phyloP scores from a whole-genome alignment of 169 alveolate species.

The Plasmodium knowlesi region DNA sequence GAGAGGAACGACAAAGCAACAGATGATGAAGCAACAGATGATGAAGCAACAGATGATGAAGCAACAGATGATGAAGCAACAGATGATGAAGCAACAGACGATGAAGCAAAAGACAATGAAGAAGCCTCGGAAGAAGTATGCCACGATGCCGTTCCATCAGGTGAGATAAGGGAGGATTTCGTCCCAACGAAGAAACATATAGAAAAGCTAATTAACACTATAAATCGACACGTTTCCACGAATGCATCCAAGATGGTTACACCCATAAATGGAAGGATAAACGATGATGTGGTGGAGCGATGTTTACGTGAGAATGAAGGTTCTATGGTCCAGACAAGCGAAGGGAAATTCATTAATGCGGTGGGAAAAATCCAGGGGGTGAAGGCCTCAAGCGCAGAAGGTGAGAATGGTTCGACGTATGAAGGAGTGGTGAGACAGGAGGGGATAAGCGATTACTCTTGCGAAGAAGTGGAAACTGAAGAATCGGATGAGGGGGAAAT shows the following conservation, averaged over 20 bases:
- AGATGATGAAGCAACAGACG: too few relatives aligned
- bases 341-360: not conserved
- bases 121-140: not conserved
- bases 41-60: too few relatives aligned
- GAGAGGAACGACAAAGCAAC: not conserved
- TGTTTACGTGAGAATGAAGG: not conserved
- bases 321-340: not conserved
- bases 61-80: too few relatives aligned
- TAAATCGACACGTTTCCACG: not conserved
- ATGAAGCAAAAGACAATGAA: not conserved
- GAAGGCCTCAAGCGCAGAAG: not conserved
- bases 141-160: not conserved
- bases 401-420: not conserved
- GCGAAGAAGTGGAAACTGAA: not conserved
- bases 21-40: conserved; percentile 4
- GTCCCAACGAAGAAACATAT: not conserved
- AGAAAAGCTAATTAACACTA: conserved; percentile 2
- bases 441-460: not conserved
- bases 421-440: not conserved
- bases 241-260: conserved; percentile 2
- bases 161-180: not conserved
- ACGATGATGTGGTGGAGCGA: not conserved
- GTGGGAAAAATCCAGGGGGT: not conserved
- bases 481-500: not conserved
- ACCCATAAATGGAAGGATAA: not conserved